Conservation (phyloP, 179 eudicot species). For the Spinacia oleracea region DNA sequence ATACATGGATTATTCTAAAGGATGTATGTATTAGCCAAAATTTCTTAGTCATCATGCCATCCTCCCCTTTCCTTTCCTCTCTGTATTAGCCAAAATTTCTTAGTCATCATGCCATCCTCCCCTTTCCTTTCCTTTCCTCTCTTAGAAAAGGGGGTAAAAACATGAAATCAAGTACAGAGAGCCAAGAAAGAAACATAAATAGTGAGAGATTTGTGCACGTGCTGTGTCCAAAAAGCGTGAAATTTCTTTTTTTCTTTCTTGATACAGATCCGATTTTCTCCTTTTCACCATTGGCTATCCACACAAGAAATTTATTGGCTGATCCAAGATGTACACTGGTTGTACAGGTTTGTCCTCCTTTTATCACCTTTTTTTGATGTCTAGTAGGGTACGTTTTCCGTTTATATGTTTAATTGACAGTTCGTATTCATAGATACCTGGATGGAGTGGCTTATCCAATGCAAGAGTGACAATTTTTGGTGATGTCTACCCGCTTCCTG, state of each 20-base stretch:
- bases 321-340: conserved; percentile 98
- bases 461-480: conserved; percentile 98
- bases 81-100: not conserved
- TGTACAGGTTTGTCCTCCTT: conserved; percentile 68
- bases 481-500: conserved; percentile 84
- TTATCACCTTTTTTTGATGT: not conserved
- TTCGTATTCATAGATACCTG: conserved; percentile 76
- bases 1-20: not conserved
- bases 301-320: conserved; percentile 86
- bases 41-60: not conserved
- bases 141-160: not conserved
- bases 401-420: conserved; percentile 38
- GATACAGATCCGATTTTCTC: conserved; percentile 93
- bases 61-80: no score
- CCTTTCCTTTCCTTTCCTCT: no score
- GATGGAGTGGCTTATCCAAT: conserved; percentile 99
- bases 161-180: not conserved
- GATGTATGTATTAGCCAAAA: no score
- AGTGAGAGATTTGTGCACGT: not conserved
- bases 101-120: not conserved
- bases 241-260: conserved; percentile 7
- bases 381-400: conserved; percentile 20
- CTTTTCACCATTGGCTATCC: conserved; percentile 97
- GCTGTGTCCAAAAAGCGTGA: not conserved
- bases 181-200: not conserved